Percentiles rank a stretch among this genome's conserved stretches.
phyloP scores from a whole-genome alignment of 2,329 filamentous ascomycete genomes.

The Cryphonectria japonica region DNA sequence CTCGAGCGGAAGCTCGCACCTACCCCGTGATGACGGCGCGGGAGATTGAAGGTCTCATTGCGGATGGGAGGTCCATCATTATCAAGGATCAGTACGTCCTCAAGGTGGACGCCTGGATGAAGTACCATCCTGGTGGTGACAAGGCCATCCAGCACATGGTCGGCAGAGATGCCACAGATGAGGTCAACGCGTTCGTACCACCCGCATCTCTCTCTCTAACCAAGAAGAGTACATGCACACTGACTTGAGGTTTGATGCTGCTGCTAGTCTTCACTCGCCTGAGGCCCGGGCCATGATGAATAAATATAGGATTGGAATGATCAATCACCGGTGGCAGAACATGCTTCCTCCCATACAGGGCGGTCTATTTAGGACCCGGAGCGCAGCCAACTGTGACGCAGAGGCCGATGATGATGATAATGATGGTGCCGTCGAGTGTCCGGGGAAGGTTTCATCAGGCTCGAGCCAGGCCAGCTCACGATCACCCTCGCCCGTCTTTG shows the following conservation, averaged over 20 bases:
- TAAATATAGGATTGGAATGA: slow-evolving; percentile 79
- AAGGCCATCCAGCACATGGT: slow-evolving; percentile 94
- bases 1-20: slow-evolving; percentile 22
- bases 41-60: slow-evolving; percentile 81
- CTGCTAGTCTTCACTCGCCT: slow-evolving; percentile 74
- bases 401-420: neutral
- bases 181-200: slow-evolving; percentile 78
- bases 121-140: slow-evolving; percentile 89
- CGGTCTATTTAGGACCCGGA: slow-evolving; percentile 67
- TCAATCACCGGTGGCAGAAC: slow-evolving; percentile 83
- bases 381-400: slow-evolving; percentile 41
- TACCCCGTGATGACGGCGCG: slow-evolving; percentile 48
- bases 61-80: slow-evolving; percentile 76
- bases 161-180: slow-evolving; percentile 90
- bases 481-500: slow-evolving; percentile 62
- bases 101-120: slow-evolving; percentile 86
- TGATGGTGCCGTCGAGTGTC: slow-evolving; percentile 31
- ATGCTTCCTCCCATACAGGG: slow-evolving; percentile 92
- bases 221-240: neutral
- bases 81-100: slow-evolving; percentile 82
- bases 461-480: slow-evolving; percentile 31
- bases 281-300: slow-evolving; percentile 78
- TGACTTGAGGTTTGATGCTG: slow-evolving; percentile 12
- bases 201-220: neutral
- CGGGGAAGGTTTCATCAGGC: slow-evolving; percentile 27